These are phyloP conservation scores for Alloteropsis angusta DNA, from an alignment of 202 grass and related monocot species.

Conservation along the genomic window DNA sequence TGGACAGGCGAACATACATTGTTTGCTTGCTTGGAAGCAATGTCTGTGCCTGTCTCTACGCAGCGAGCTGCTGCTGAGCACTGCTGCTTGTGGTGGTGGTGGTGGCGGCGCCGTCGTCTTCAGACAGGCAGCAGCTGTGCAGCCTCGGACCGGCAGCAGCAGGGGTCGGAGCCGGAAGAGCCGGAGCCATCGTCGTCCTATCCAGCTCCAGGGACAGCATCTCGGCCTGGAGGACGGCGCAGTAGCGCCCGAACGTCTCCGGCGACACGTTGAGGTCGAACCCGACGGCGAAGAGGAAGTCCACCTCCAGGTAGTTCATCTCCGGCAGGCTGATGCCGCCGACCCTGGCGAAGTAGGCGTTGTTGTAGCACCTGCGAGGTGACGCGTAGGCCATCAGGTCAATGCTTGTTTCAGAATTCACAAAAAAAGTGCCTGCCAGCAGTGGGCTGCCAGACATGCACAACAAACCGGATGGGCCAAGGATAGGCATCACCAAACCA, in stretches of 20 bases:
- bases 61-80: slow-evolving; percentile 36
- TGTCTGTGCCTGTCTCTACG: slow-evolving; percentile 11
- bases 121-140: slow-evolving; percentile 32
- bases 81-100: not conserved
- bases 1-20: not conserved
- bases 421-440: not conserved
- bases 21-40: slow-evolving; percentile 23
- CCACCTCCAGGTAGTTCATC: slow-evolving; percentile 78
- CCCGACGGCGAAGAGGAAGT: slow-evolving; percentile 49
- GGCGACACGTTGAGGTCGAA: slow-evolving; percentile 63
- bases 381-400: not conserved
- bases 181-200: not conserved
- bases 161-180: not conserved
- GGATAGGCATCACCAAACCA: not conserved
- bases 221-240: slow-evolving; percentile 44
- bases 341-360: slow-evolving; percentile 61
- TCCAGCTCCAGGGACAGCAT: slow-evolving; percentile 35
- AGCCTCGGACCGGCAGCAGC: slow-evolving; percentile 16
- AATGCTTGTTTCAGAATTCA: not conserved
- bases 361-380: slow-evolving; percentile 50
- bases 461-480: not conserved
- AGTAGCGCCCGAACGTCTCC: slow-evolving; percentile 47
- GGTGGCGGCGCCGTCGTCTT: slow-evolving; percentile 34
- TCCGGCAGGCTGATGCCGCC: slow-evolving; percentile 65
- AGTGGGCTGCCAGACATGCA: not conserved